A percentile compares a stretch with the other conserved stretches of the same genome.
Evolutionary conservation across 176 grass and related monocot genomes (phyloP).

Genomic region (Oryza rufipogon): DNA sequence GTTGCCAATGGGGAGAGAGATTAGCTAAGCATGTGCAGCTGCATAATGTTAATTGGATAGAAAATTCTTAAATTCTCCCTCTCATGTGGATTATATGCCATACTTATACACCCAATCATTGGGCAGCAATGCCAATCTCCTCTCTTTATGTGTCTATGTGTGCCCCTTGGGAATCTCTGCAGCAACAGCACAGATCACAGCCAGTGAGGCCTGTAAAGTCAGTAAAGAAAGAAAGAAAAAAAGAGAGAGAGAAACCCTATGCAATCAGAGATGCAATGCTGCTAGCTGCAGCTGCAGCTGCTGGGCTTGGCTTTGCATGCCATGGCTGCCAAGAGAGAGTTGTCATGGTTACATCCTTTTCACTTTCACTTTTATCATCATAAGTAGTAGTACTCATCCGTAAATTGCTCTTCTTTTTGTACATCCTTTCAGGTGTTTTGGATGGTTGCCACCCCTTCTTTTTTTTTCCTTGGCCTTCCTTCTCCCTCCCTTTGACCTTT

Average conservation of each 20-base stretch:
- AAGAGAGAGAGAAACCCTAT: conserved; percentile 32
- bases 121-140: conserved; percentile 29
- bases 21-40: conserved; percentile 21
- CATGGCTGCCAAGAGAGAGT: conserved; percentile 30
- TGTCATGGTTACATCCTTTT: conserved; percentile 23
- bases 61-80: conserved; percentile 52
- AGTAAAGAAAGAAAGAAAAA: conserved; percentile 35
- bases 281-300: conserved; percentile 16
- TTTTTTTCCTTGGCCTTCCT: conserved; percentile 36
- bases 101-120: conserved; percentile 55
- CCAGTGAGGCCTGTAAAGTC: conserved; percentile 28
- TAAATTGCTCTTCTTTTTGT: conserved; percentile 60
- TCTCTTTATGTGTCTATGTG: conserved; percentile 35
- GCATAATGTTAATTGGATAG: conserved; percentile 42
- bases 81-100: conserved; percentile 47
- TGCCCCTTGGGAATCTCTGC: conserved; percentile 42
- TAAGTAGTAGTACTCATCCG: conserved; percentile 24
- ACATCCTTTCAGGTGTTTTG: conserved; percentile 51
- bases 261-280: conserved; percentile 20
- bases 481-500: conserved; percentile 49
- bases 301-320: conserved; percentile 12
- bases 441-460: conserved; percentile 37
- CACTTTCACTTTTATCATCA: conserved; percentile 51
- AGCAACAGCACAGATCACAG: conserved; percentile 8
- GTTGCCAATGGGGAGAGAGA: conserved; percentile 2